Evolutionary conservation across 2,329 filamentous ascomycete genomes (phyloP).

Genomic region (Triangularia verruculosa): DNA sequence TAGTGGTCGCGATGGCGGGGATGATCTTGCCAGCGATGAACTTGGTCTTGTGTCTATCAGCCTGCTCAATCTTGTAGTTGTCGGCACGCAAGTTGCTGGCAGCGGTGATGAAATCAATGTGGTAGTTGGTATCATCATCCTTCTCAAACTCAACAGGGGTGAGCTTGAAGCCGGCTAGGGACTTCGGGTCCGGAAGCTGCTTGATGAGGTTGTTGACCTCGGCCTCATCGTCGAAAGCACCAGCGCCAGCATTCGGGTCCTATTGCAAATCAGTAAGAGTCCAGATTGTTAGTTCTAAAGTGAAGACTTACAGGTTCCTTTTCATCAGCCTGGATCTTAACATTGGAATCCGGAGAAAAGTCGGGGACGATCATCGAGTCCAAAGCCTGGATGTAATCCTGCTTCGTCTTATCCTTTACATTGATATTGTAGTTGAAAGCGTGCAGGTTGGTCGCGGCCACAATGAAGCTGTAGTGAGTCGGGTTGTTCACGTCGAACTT

Average conservation of each 20-base stretch:
- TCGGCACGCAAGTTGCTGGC: slow-evolving; percentile 94
- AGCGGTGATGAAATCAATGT: slow-evolving; percentile 98
- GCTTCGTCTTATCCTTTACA: slow-evolving; percentile 67
- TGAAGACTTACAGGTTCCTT: slow-evolving; percentile 69
- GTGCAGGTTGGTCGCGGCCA: slow-evolving; percentile 86
- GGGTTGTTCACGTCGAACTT: slow-evolving; percentile 83
- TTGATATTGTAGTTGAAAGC: slow-evolving; percentile 98
- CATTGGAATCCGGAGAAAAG: slow-evolving; percentile 82
- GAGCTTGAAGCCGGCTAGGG: slow-evolving; percentile 82
- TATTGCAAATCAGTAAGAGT: slow-evolving; percentile 32
- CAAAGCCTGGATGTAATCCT: slow-evolving; percentile 74
- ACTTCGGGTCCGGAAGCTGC: slow-evolving; percentile 73
- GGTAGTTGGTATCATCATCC: slow-evolving; percentile 95
- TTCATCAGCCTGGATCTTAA: slow-evolving; percentile 96
- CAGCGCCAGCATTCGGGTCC: slow-evolving; percentile 74
- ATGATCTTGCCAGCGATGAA: slow-evolving; percentile 99
- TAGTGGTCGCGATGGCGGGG: slow-evolving; percentile 95
- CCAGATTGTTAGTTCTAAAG: neutral
- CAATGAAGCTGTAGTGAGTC: slow-evolving; percentile 84
- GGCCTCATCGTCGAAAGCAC: slow-evolving; percentile 66
- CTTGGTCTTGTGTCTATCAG: slow-evolving; percentile 96
- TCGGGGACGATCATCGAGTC: slow-evolving; percentile 95
- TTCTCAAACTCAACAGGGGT: slow-evolving; percentile 94
- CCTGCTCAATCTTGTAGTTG: slow-evolving; percentile 94
- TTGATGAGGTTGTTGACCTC: slow-evolving; percentile 71